Base-by-base conservation (phyloP, 2,329 filamentous ascomycete species). In the Neocucurbitaria cava region DNA sequence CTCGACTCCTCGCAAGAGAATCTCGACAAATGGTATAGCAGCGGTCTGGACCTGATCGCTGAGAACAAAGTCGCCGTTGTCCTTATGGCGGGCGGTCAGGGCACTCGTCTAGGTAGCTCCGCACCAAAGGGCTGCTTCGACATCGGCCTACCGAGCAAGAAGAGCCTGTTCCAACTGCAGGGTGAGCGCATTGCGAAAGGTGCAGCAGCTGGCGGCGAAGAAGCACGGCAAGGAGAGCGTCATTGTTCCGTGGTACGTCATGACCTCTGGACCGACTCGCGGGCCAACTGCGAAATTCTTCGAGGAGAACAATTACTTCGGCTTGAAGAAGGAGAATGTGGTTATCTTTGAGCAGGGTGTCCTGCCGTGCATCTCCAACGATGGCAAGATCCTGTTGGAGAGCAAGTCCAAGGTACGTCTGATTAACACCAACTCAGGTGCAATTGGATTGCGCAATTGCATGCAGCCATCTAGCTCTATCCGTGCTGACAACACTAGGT, bases 41-140 rank as follows among this genome's bases (percentile, higher is more conserved):
- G 80, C 39, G 89, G 89, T 40, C 75, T 91, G 59, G 81, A 86
- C 66, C 75, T 87, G 68, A 87, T 90, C 60, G 83, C 87, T 6
- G 79, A 87, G 63, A 89, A 89, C 78, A 85, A 88, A 72, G 88
- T 90, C 42, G 88, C 87, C 28, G 95, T 99, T 17, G 92, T 99
- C 46, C 85, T 99, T 70, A 96, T 99, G 91, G 95, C 95, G 54
- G 95, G 95, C 73, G 95, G 95, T 30, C 95, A 99, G 81, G 95
- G 95, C 61, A 99, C 95, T 58, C 87, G 95, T 59, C 81, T 99
- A 61, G 95, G 95, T 65, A 97, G 92, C 82, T 95, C 92, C 52
- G 94, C 89, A 17, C 95, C 95, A 65, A 99, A 99, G 83, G 95
- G 95, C 52, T 98, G 94, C 85, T 99, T 91, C 79, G 89, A 99